A percentile compares a stretch with the other conserved stretches of the same genome.
Conservation (phyloP, 176 grass and related monocot species). For the Triticum dicoccoides region DNA sequence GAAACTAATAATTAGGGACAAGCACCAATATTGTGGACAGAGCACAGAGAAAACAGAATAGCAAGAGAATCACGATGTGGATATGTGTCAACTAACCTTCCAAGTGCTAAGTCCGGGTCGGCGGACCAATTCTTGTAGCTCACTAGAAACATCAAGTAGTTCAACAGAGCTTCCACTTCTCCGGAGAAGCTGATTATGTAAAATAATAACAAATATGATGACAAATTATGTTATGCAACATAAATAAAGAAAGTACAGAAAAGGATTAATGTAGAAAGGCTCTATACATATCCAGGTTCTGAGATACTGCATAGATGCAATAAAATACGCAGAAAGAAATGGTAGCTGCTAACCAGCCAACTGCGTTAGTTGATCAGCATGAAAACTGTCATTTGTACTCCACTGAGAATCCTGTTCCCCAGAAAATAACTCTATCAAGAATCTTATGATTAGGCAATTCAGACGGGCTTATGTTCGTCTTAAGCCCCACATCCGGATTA, state of each 20-base stretch:
- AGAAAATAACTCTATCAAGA: background rate
- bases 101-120: slow-evolving; percentile 76
- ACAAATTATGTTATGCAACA: background rate
- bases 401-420: background rate
- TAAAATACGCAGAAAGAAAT: background rate
- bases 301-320: background rate
- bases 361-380: background rate
- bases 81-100: slow-evolving; percentile 64
- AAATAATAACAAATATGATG: slow-evolving; percentile 28
- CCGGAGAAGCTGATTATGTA: slow-evolving; percentile 64
- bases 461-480: background rate
- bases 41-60: background rate
- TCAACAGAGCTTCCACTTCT: slow-evolving; percentile 77
- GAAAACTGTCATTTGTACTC: background rate
- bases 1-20: background rate
- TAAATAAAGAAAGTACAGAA: slow-evolving; percentile 13
- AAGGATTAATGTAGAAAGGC: background rate
- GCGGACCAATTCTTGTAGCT: slow-evolving; percentile 65
- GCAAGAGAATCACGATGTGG: slow-evolving; percentile 6
- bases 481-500: background rate
- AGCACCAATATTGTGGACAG: background rate
- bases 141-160: slow-evolving; percentile 80
- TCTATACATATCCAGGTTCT: background rate
- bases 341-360: background rate
- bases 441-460: slow-evolving; percentile 1